phyloP scores from a whole-genome alignment of 148 eudicot genomes.

The Beta vulgaris region DNA sequence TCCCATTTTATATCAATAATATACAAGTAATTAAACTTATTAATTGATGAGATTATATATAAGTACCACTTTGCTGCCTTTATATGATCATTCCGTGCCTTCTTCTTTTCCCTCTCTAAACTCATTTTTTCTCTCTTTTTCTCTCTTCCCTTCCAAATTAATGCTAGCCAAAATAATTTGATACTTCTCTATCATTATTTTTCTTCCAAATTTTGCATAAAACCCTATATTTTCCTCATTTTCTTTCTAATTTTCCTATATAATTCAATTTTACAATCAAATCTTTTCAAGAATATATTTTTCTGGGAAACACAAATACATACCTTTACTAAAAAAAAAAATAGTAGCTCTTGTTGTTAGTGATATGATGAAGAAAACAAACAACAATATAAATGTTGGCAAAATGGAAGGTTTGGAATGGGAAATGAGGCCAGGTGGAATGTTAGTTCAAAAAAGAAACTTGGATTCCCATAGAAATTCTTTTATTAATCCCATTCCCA shows the following conservation, averaged over 20 bases:
- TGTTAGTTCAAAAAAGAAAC: conserved; percentile 69
- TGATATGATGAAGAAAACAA: conserved; percentile 33
- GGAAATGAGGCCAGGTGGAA: conserved; percentile 81
- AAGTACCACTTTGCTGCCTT: conserved; percentile 16
- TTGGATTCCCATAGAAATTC: conserved; percentile 34
- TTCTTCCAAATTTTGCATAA: not conserved
- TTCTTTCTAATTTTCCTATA: not conserved
- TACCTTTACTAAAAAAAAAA: not conserved
- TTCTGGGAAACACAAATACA: not conserved
- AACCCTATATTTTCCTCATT: not conserved
- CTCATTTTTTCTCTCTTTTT: not conserved
- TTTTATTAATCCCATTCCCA: conserved; percentile 25
- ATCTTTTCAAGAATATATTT: not conserved
- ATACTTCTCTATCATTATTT: not conserved
- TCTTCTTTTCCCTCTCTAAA: not conserved
- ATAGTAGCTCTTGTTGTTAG: not conserved
- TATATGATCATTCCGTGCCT: conserved; percentile 16
- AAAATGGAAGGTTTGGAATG: conserved; percentile 38
- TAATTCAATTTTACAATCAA: not conserved
- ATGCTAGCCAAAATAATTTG: not conserved
- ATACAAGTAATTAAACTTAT: not conserved
- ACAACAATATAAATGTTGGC: conserved; percentile 16
- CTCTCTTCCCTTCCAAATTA: not conserved
- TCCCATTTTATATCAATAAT: not conserved
- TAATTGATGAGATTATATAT: conserved; percentile 3